These are phyloP conservation scores for Xylariaceae sp. DNA, from an alignment of 2,329 filamentous ascomycete species.

Conservation along the genomic window DNA sequence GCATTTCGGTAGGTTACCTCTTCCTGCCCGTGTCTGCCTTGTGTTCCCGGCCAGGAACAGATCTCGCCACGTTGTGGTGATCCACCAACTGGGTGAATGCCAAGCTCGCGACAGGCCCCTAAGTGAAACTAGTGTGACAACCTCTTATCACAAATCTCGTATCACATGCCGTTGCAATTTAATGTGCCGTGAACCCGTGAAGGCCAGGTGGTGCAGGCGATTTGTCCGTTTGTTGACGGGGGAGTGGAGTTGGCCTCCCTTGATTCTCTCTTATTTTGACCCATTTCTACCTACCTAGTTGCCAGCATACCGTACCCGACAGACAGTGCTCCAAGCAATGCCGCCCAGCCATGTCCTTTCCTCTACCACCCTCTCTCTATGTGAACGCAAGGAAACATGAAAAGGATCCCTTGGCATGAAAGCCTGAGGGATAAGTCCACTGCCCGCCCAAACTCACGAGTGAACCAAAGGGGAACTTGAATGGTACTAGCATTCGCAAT, in stretches of 20 bases:
- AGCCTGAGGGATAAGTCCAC: background rate
- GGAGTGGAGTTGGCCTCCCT: conserved; percentile 12
- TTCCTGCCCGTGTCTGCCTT: too few relatives aligned
- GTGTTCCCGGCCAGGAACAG: too few relatives aligned
- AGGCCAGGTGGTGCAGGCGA: background rate
- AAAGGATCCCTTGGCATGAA: background rate
- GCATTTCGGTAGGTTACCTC: background rate
- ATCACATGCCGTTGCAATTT: conserved; percentile 1
- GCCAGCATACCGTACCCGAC: background rate
- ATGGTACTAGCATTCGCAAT: conserved; percentile 19
- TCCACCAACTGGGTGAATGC: background rate
- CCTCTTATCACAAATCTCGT: conserved; percentile 1
- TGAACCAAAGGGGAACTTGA: conserved; percentile 9
- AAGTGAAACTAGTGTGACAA: background rate
- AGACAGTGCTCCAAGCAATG: background rate
- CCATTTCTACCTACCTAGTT: background rate
- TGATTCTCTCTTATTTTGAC: conserved; percentile 6
- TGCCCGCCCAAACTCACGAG: background rate
- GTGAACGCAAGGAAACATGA: conserved; percentile 1
- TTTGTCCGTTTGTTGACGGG: conserved; percentile 3
- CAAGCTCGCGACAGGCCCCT: conserved; percentile 4
- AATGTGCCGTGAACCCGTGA: background rate
- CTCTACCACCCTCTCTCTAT: background rate
- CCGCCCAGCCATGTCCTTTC: background rate
- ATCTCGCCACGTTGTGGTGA: background rate